These are phyloP conservation scores for Vanrija humicola DNA, from an alignment of 1,284 basidiomycete genomes.

Conservation along the genomic window DNA sequence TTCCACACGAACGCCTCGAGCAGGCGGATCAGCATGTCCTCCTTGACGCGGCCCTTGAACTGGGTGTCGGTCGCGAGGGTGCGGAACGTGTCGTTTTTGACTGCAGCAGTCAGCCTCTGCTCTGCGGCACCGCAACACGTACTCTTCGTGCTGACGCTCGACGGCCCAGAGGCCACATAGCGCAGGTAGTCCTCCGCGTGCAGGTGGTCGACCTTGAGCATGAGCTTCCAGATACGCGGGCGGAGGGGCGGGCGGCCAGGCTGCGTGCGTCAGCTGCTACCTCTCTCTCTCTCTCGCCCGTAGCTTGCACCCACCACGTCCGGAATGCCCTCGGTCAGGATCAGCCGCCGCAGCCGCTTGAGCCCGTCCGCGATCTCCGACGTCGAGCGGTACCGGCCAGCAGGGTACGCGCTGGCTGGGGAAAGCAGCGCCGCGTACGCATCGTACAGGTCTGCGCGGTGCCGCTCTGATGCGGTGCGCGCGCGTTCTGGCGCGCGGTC, in stretches of 20 bases:
- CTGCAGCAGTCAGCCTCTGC: constrained; percentile 27
- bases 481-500: not conserved
- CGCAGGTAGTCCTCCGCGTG: constrained; percentile 70
- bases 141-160: constrained; percentile 83
- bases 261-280: constrained; percentile 54
- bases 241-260: constrained; percentile 38
- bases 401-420: constrained; percentile 13
- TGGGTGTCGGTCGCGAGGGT: constrained; percentile 91
- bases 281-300: not conserved
- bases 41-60: constrained; percentile 89
- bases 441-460: constrained; percentile 23
- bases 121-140: constrained; percentile 54
- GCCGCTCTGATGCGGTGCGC: not conserved
- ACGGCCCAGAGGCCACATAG: constrained; percentile 78
- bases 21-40: constrained; percentile 92
- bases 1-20: constrained; percentile 97
- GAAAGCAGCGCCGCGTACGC: constrained; percentile 28
- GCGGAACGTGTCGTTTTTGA: constrained; percentile 59
- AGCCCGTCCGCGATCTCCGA: constrained; percentile 71
- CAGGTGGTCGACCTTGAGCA: constrained; percentile 73
- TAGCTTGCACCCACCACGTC: constrained; percentile 28
- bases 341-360: constrained; percentile 70
- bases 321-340: constrained; percentile 83
- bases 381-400: constrained; percentile 58
- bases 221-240: constrained; percentile 77